Conservation (phyloP, 768 basidiomycete species). For the Xerocomellus dryophilus region DNA sequence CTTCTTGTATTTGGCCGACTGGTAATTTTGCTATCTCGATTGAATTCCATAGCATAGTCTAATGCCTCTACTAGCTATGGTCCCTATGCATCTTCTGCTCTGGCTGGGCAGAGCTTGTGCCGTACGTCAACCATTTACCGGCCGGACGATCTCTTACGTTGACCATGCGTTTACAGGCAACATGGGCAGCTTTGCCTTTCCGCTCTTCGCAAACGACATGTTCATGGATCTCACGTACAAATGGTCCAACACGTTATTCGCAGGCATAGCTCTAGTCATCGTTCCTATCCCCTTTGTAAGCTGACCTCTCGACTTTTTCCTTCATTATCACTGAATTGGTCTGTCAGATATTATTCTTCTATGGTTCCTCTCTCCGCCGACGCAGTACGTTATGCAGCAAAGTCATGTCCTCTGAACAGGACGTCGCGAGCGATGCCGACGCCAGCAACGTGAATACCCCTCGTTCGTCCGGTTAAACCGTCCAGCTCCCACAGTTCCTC, state of each 20-base stretch:
- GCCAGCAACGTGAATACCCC: neutral
- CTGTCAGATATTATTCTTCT: slow-evolving; percentile 30
- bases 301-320: neutral
- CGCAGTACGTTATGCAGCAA: slow-evolving; percentile 21
- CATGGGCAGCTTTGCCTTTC: slow-evolving; percentile 50
- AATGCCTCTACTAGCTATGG: slow-evolving; percentile 39
- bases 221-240: slow-evolving; percentile 51
- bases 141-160: neutral
- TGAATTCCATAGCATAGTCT: neutral
- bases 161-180: slow-evolving; percentile 37
- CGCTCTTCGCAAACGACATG: slow-evolving; percentile 61
- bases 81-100: slow-evolving; percentile 60
- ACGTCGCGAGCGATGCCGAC: neutral
- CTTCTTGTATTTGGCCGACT: slow-evolving; percentile 60
- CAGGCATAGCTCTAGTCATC: slow-evolving; percentile 47
- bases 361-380: slow-evolving; percentile 28
- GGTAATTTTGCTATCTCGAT: slow-evolving; percentile 33
- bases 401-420: slow-evolving; percentile 8
- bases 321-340: neutral
- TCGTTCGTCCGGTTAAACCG: neutral
- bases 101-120: slow-evolving; percentile 61
- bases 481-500: neutral
- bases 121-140: slow-evolving; percentile 34
- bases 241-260: slow-evolving; percentile 59
- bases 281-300: slow-evolving; percentile 57